These are phyloP conservation scores for Neckera pumila DNA, from an alignment of 225 moss, liverwort and hornwort species.

Conservation along the genomic window DNA sequence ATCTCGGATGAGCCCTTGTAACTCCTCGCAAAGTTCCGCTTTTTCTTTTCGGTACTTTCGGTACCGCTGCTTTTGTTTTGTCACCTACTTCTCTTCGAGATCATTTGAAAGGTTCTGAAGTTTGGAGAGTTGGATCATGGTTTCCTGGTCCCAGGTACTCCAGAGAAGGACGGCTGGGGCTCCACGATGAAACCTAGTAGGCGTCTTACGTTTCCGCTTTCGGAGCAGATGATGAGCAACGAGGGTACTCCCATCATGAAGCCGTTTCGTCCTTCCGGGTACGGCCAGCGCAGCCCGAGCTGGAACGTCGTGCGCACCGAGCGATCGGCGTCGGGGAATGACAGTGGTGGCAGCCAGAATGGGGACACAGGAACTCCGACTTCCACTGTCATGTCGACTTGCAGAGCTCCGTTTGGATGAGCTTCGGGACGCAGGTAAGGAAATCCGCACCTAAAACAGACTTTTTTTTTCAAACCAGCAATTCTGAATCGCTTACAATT, in stretches of 20 bases:
- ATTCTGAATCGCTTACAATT: neutral
- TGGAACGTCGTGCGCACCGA: constrained; percentile 18
- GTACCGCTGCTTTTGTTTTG: too few species aligned
- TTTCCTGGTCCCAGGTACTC: constrained; percentile 33
- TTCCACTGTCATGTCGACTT: constrained; percentile 28
- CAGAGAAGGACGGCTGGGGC: constrained; percentile 60
- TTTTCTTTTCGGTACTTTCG: too few species aligned
- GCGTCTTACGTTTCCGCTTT: constrained; percentile 66
- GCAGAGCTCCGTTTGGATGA: constrained; percentile 33
- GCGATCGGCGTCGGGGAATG: constrained; percentile 18
- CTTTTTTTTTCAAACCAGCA: neutral
- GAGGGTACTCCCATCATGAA: constrained; percentile 25
- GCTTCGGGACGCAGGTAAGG: neutral
- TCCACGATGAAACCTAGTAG: constrained; percentile 42
- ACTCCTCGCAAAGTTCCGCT: neutral
- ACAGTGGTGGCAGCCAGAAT: constrained; percentile 18
- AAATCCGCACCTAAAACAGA: neutral
- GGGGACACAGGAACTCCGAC: constrained; percentile 37
- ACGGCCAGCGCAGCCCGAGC: constrained; percentile 38
- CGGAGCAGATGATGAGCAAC: constrained; percentile 47
- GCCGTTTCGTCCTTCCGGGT: constrained; percentile 36
- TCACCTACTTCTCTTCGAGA: neutral
- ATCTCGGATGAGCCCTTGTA: neutral
- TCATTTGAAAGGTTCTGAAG: neutral
- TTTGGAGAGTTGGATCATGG: neutral